These are phyloP conservation scores for Penicillium sp. DNA, from an alignment of 2,329 filamentous ascomycete genomes.

Conservation along the genomic window DNA sequence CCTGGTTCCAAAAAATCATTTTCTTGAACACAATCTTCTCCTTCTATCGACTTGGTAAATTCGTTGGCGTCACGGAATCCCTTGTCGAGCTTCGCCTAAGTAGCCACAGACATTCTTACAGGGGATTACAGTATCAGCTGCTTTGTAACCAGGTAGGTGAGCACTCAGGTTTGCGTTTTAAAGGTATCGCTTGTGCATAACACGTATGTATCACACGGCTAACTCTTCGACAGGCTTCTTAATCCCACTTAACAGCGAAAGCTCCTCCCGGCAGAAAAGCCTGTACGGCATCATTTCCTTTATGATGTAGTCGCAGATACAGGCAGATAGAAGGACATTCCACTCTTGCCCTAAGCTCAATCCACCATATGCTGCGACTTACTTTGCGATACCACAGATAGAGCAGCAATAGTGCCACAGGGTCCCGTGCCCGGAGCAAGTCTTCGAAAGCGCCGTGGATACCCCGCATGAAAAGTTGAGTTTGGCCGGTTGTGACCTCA, in stretches of 20 bases:
- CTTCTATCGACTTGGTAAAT: too few species aligned
- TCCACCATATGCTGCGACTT: conserved; percentile 48
- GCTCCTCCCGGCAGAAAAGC: conserved; percentile 34
- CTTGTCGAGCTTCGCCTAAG: too few species aligned
- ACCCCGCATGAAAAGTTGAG: conserved; percentile 38
- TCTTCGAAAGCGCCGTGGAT: conserved; percentile 40
- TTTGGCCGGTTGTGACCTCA: conserved; percentile 22
- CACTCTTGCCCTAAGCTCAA: conserved; percentile 45
- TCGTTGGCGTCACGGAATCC: too few species aligned
- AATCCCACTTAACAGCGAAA: conserved; percentile 19
- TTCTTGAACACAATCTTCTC: not conserved
- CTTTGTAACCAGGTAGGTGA: too few species aligned
- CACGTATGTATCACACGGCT: too few species aligned
- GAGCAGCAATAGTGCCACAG: conserved; percentile 44
- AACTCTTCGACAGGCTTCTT: too few species aligned
- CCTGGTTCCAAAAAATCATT: not conserved
- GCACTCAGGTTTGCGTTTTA: too few species aligned
- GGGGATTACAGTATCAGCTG: too few species aligned
- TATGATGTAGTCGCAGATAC: conserved; percentile 41
- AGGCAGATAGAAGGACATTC: conserved; percentile 47
- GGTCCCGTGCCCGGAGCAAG: conserved; percentile 38
- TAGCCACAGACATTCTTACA: too few species aligned
- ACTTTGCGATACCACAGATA: conserved; percentile 50
- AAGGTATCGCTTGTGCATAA: too few species aligned
- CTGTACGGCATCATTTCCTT: conserved; percentile 27